These are phyloP conservation scores for Vanilla planifolia DNA, from an alignment of 106 monocot genomes.

Conservation along the genomic window DNA sequence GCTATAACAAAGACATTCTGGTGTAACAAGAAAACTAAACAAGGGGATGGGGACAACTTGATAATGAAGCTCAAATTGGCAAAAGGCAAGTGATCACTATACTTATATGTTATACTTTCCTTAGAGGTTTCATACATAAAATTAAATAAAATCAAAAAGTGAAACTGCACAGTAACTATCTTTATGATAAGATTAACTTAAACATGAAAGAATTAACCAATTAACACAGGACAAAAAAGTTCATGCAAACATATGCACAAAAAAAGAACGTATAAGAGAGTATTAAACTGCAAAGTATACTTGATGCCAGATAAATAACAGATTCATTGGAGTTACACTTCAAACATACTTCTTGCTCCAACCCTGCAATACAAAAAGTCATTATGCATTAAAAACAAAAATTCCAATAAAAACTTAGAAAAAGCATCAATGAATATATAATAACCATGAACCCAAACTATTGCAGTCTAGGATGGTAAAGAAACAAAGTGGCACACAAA, in stretches of 20 bases:
- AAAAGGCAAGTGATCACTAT: too few species aligned
- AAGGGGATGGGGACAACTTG: too few species aligned
- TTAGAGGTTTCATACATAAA: too few species aligned
- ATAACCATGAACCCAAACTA: neutral
- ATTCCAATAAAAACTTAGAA: neutral
- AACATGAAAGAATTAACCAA: neutral
- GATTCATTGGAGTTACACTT: conserved; percentile 12
- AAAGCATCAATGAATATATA: neutral
- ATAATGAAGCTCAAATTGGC: too few species aligned
- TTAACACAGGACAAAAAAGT: too few species aligned
- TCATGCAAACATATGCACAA: neutral
- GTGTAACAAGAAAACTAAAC: too few species aligned
- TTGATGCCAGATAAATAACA: neutral
- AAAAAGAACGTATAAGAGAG: neutral
- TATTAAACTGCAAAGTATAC: neutral
- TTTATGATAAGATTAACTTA: neutral
- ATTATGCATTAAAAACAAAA: neutral
- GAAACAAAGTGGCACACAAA: neutral
- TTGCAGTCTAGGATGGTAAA: neutral
- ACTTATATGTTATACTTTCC: too few species aligned
- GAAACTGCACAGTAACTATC: neutral
- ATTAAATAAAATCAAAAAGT: neutral
- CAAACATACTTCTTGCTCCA: conserved; percentile 94
- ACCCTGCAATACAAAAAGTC: conserved; percentile 58
- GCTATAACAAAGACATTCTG: too few species aligned